These are phyloP conservation scores for Hygrocybe coccinea DNA, from an alignment of 768 basidiomycete genomes.

Conservation along the genomic window DNA sequence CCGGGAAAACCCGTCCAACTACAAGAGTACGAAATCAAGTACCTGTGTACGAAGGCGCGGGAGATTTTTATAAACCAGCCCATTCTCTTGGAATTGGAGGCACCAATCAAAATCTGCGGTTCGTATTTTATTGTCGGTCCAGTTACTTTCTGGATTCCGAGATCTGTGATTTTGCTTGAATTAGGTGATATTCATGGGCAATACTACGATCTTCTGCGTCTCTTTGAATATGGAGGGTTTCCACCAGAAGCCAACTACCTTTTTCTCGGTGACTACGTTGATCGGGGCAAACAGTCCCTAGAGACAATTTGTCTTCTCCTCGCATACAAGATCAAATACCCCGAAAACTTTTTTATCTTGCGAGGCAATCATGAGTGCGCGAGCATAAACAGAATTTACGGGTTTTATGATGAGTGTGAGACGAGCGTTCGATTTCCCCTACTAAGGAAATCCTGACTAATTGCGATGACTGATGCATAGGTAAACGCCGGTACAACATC, in stretches of 20 bases:
- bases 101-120: slow-evolving; percentile 99
- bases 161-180: slow-evolving; percentile 6
- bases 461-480: slow-evolving; percentile 38
- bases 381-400: slow-evolving; percentile 99
- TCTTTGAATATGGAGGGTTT: slow-evolving; percentile 99
- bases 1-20: slow-evolving; percentile 98
- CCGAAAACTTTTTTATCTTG: slow-evolving; percentile 99
- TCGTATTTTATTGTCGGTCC: slow-evolving; percentile 29
- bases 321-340: slow-evolving; percentile 99
- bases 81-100: slow-evolving; percentile 94
- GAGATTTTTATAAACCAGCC: slow-evolving; percentile 99
- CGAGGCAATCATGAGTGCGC: slow-evolving; percentile 99
- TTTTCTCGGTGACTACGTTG: slow-evolving; percentile 99
- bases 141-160: slow-evolving; percentile 4
- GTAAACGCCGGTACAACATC: slow-evolving; percentile 99
- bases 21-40: slow-evolving; percentile 99
- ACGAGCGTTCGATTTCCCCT: slow-evolving; percentile 20
- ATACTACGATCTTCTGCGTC: slow-evolving; percentile 95
- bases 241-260: slow-evolving; percentile 99
- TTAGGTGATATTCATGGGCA: slow-evolving; percentile 98
- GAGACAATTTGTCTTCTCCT: slow-evolving; percentile 99
- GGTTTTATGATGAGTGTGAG: slow-evolving; percentile 99
- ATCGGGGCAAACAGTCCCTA: slow-evolving; percentile 97
- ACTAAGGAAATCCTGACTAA: slow-evolving; percentile 5
- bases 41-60: slow-evolving; percentile 95